phyloP scores from a whole-genome alignment of 2,329 filamentous ascomycete genomes.

The Pestalotiopsis sp. region DNA sequence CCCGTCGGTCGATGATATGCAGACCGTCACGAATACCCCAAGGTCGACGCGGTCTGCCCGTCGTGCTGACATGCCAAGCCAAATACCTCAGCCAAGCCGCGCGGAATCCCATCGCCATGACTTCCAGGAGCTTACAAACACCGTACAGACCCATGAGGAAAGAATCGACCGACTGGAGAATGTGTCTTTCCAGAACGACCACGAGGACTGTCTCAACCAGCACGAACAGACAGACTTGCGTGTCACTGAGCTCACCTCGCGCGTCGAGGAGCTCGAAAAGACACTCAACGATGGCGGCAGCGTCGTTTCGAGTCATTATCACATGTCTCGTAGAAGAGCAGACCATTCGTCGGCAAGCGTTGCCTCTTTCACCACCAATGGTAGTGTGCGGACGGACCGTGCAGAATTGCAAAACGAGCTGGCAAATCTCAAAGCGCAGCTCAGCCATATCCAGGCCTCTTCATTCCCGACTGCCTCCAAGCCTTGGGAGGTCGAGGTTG shows the following conservation, averaged over 20 bases:
- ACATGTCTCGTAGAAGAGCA: conserved; percentile 36
- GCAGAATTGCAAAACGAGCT: conserved; percentile 54
- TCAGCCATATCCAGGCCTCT: conserved; percentile 58
- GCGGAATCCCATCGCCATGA: conserved; percentile 34
- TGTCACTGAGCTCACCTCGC: conserved; percentile 69
- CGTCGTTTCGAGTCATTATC: conserved; percentile 36
- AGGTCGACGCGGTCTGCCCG: conserved; percentile 30
- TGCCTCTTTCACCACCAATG: conserved; percentile 48
- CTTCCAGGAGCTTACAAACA: conserved; percentile 50
- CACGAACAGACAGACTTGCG: conserved; percentile 69
- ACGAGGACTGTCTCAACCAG: conserved; percentile 71
- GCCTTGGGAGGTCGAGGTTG: conserved; percentile 77
- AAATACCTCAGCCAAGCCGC: conserved; percentile 22
- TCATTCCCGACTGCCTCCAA: conserved; percentile 62
- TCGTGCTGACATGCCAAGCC: conserved; percentile 23
- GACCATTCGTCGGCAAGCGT: conserved; percentile 50
- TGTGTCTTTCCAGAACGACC: conserved; percentile 66
- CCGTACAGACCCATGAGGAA: conserved; percentile 63
- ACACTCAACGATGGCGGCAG: conserved; percentile 50
- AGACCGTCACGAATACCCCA: conserved; percentile 35
- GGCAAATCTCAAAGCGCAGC: conserved; percentile 50
- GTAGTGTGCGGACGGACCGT: conserved; percentile 40
- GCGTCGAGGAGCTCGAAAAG: conserved; percentile 63
- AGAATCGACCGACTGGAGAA: conserved; percentile 73
- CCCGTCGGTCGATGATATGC: conserved; percentile 28